Conservation (phyloP, 2,329 filamentous ascomycete genomes). For the Colletotrichum scovillei region DNA sequence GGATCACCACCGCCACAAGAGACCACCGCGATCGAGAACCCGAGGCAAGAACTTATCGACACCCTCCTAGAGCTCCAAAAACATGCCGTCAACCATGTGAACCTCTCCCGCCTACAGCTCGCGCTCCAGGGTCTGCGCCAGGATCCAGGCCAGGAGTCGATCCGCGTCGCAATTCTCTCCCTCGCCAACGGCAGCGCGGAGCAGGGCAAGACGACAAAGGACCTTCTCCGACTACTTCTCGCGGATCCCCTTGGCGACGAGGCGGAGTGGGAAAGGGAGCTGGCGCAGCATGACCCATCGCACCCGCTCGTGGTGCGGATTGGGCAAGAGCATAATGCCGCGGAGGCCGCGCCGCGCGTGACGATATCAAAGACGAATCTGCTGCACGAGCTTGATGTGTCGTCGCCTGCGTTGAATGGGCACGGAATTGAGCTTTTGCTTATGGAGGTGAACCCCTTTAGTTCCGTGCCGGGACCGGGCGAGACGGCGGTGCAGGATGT, state of each 20-base stretch:
- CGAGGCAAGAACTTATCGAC: conserved; percentile 66
- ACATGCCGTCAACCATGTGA: conserved; percentile 70
- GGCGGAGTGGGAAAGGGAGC: conserved; percentile 74
- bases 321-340: conserved; percentile 14
- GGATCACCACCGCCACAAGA: neutral
- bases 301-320: conserved; percentile 72
- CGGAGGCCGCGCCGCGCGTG: neutral
- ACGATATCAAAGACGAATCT: conserved; percentile 46
- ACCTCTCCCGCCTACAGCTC: conserved; percentile 77
- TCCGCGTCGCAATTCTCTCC: conserved; percentile 69
- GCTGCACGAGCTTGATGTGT: conserved; percentile 70
- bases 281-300: conserved; percentile 62
- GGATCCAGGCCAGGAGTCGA: conserved; percentile 64
- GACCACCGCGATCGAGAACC: conserved; percentile 39
- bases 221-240: conserved; percentile 75
- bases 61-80: conserved; percentile 71
- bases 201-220: conserved; percentile 64
- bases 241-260: conserved; percentile 75
- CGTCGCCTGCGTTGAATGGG: conserved; percentile 70
- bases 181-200: conserved; percentile 50
- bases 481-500: conserved; percentile 54
- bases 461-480: conserved; percentile 50
- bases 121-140: conserved; percentile 74
- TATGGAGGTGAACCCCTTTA: conserved; percentile 62
- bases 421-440: conserved; percentile 74